Percentiles rank a stretch among this genome's conserved stretches.
Evolutionary conservation across 805 yeast genomes (phyloP).

Genomic region (Vanderwaltozyma yarrowii): DNA sequence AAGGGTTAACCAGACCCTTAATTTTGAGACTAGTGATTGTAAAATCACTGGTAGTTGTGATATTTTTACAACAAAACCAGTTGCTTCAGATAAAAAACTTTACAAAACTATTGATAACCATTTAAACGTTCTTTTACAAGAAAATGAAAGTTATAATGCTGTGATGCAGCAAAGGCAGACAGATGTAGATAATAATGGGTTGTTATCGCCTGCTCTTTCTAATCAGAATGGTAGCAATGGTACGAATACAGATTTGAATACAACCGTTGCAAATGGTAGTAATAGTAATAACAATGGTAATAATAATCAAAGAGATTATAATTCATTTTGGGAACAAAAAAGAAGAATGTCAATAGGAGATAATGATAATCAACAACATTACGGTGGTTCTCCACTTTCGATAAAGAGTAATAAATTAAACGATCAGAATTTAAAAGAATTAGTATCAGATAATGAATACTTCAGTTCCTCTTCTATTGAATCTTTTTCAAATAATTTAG

Average conservation of each 20-base stretch:
- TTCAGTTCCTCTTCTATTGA: conserved; percentile 25
- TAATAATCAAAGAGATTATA: conserved; percentile 10
- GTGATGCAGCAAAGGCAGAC: conserved; percentile 16
- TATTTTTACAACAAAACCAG: conserved; percentile 87
- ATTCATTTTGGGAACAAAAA: conserved; percentile 33
- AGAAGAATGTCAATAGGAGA: conserved; percentile 32
- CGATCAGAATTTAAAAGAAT: conserved; percentile 28
- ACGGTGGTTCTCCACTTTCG: conserved; percentile 20
- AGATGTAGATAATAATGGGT: conserved; percentile 2
- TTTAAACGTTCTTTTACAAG: conserved; percentile 41
- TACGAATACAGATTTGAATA: background rate
- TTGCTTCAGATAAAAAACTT: conserved; percentile 79
- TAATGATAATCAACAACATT: conserved; percentile 3
- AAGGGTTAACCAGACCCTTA: conserved; percentile 74
- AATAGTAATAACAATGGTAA: background rate
- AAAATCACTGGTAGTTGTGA: conserved; percentile 85
- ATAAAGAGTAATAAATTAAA: conserved; percentile 23
- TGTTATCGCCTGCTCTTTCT: conserved; percentile 7
- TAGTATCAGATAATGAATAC: conserved; percentile 23
- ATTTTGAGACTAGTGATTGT: conserved; percentile 66
- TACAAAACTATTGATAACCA: conserved; percentile 82
- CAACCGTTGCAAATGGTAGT: background rate
- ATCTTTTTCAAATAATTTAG: conserved; percentile 9
- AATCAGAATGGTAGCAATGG: background rate
- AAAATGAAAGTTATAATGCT: conserved; percentile 28